Evolutionary conservation across 345 rosid species (phyloP).

Genomic region (Tarenaya hassleriana): DNA sequence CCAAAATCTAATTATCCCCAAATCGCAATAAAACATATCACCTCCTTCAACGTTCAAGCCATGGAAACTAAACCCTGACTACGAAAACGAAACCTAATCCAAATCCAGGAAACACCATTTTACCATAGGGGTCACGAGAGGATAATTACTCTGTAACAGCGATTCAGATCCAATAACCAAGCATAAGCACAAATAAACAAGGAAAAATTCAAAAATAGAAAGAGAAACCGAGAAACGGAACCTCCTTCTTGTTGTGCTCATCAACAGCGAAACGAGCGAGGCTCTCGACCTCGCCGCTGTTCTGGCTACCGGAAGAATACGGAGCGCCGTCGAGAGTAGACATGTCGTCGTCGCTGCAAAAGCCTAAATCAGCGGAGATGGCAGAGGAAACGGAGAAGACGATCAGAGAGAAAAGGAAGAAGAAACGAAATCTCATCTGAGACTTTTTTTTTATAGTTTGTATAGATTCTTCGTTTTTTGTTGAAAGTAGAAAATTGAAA

Average conservation of each 20-base stretch:
- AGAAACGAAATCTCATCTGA: conserved; percentile 24
- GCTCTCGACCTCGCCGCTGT: conserved; percentile 54
- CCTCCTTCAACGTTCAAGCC: no score
- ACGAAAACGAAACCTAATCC: not conserved
- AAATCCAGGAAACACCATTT: not conserved
- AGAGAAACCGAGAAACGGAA: conserved; percentile 9
- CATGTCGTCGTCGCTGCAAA: conserved; percentile 43
- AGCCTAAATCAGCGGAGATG: conserved; percentile 29
- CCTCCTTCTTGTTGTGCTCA: conserved; percentile 89
- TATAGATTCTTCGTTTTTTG: no score
- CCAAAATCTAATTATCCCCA: not conserved
- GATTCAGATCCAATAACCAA: conserved; percentile 4
- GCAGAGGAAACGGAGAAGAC: conserved; percentile 9
- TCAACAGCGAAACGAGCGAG: conserved; percentile 91
- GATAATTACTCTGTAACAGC: conserved; percentile 4
- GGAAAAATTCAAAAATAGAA: no score
- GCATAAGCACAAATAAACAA: conserved; percentile 4
- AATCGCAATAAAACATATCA: not conserved
- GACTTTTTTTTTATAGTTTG: no score
- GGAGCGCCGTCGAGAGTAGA: conserved; percentile 58
- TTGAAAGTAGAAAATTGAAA: no score
- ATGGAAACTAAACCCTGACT: not conserved
- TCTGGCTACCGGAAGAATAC: conserved; percentile 45
- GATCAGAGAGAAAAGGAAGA: conserved; percentile 10
- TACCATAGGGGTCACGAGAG: conserved; percentile 5